phyloP scores from a whole-genome alignment of 371 early-diverging fungal species.

The Rhizopus delemar region DNA sequence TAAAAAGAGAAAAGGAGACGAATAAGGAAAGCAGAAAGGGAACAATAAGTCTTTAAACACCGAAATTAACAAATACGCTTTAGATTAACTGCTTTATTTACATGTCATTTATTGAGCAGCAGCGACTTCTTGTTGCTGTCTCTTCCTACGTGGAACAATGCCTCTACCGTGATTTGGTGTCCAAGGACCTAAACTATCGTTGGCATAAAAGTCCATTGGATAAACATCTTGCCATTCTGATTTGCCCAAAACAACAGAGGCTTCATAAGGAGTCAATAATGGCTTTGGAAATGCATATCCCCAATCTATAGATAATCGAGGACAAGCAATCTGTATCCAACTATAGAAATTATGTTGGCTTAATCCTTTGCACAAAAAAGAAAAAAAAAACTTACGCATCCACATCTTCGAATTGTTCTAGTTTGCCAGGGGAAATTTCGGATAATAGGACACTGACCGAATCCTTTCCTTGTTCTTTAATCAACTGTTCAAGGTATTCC shows the following conservation, averaged over 20 bases:
- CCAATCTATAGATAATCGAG: slow-evolving; percentile 99
- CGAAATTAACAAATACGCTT: neutral
- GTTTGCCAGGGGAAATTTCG: slow-evolving; percentile 92
- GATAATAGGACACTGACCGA: slow-evolving; percentile 82
- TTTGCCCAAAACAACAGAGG: slow-evolving; percentile 80
- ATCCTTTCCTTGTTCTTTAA: slow-evolving; percentile 67
- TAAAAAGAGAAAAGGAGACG: neutral
- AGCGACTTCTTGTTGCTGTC: neutral
- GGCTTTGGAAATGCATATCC: slow-evolving; percentile 96
- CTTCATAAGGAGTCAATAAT: slow-evolving; percentile 96
- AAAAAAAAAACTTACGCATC: slow-evolving; percentile 65
- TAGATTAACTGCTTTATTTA: too few relatives aligned
- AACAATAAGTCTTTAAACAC: neutral
- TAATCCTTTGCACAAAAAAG: neutral
- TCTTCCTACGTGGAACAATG: slow-evolving; percentile 28
- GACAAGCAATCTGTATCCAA: slow-evolving; percentile 98
- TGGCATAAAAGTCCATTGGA: slow-evolving; percentile 98
- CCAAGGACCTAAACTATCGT: slow-evolving; percentile 92
- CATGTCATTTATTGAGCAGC: neutral
- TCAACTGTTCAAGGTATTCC: slow-evolving; percentile 71
- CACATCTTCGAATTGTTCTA: slow-evolving; percentile 85
- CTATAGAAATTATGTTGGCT: slow-evolving; percentile 22
- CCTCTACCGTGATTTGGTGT: slow-evolving; percentile 84
- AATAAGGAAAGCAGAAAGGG: neutral
- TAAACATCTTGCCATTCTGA: slow-evolving; percentile 83